phyloP scores from a whole-genome alignment of 2,329 filamentous ascomycete species.

The Byssothecium circinans region DNA sequence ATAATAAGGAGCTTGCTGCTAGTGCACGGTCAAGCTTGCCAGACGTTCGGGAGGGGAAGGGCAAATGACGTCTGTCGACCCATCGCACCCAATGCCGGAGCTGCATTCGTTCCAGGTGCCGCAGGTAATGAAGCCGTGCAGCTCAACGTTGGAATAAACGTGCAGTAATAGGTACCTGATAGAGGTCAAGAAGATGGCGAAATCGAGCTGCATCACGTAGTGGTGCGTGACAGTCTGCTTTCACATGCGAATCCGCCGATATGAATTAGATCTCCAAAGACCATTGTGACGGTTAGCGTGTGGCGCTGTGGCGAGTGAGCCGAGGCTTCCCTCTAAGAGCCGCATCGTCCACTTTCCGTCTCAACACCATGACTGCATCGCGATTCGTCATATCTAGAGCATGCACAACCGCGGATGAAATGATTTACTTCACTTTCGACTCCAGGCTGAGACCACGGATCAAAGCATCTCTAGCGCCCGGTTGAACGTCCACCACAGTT shows the following conservation, averaged over 20 bases:
- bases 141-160: too few relatives aligned
- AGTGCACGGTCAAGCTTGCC: conserved; percentile 21
- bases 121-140: too few relatives aligned
- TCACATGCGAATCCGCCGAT: background rate
- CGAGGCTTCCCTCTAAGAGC: conserved; percentile 12
- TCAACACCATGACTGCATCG: conserved; percentile 13
- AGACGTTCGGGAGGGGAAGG: conserved; percentile 13
- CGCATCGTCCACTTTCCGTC: conserved; percentile 3
- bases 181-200: too few relatives aligned
- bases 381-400: conserved; percentile 29
- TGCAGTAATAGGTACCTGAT: too few relatives aligned
- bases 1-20: too few relatives aligned
- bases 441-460: too few relatives aligned
- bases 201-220: too few relatives aligned
- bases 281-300: conserved; percentile 3
- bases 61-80: conserved; percentile 20
- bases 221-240: background rate
- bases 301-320: conserved; percentile 18
- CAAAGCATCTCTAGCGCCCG: too few relatives aligned
- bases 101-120: background rate
- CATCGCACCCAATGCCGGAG: background rate
- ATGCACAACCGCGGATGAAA: too few relatives aligned
- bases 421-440: too few relatives aligned
- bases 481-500: too few relatives aligned
- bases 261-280: background rate